phyloP scores from a whole-genome alignment of 768 basidiomycete genomes.

The Coprinellus aureogranulatus region DNA sequence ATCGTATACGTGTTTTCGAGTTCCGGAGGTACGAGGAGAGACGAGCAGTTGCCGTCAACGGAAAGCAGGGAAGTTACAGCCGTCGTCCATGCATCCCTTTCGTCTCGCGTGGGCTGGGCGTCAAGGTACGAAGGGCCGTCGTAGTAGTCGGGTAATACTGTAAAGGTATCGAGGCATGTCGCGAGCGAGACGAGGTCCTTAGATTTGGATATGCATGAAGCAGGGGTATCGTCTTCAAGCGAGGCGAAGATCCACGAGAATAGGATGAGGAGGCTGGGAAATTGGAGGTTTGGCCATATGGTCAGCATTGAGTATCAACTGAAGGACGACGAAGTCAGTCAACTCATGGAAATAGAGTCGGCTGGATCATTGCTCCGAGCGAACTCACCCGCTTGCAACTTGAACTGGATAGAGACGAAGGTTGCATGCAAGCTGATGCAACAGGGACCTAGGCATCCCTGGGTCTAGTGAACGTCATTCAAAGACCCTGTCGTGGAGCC shows the following conservation, averaged over 20 bases:
- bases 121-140: slow-evolving; percentile 25
- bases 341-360: too few species aligned
- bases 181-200: background rate
- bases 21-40: slow-evolving; percentile 24
- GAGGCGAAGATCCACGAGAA: background rate
- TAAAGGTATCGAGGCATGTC: slow-evolving; percentile 31
- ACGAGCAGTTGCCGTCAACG: slow-evolving; percentile 30
- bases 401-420: too few species aligned
- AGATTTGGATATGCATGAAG: background rate
- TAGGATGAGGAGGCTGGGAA: background rate
- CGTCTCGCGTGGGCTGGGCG: slow-evolving; percentile 28
- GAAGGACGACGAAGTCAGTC: too few species aligned
- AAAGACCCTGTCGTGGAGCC: too few species aligned
- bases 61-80: slow-evolving; percentile 25
- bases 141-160: slow-evolving; percentile 28
- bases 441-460: too few species aligned
- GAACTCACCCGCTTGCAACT: too few species aligned
- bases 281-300: background rate
- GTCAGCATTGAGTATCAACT: too few species aligned
- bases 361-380: too few species aligned
- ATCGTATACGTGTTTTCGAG: slow-evolving; percentile 27
- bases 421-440: too few species aligned
- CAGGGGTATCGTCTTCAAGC: background rate
- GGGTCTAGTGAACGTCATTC: too few species aligned
- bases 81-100: slow-evolving; percentile 28